Percentiles rank a stretch among this genome's conserved stretches.
These are phyloP conservation scores for Hibiscus trionum DNA, from an alignment of 345 rosid genomes.

Conservation along the genomic window DNA sequence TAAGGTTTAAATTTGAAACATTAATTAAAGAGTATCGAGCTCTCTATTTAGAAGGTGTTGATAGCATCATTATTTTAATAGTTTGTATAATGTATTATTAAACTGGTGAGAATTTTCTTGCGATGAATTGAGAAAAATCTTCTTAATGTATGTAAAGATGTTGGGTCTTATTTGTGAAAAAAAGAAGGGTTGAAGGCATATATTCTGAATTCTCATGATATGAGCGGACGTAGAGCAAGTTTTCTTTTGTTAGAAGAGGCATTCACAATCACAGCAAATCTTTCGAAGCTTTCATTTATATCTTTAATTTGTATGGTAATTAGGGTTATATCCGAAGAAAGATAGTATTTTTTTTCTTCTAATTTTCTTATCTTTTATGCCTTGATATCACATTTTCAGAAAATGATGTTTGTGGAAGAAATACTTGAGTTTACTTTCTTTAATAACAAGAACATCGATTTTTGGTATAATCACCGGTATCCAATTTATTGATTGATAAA, in stretches of 20 bases:
- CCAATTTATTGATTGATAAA: too few species aligned
- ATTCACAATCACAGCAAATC: background rate
- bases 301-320: background rate
- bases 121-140: background rate
- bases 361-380: background rate
- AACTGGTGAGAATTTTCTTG: background rate
- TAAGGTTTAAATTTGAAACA: too few species aligned
- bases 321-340: background rate
- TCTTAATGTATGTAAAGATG: background rate
- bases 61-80: too few species aligned
- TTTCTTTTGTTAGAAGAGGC: background rate
- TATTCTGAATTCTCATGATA: conserved; percentile 1
- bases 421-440: too few species aligned
- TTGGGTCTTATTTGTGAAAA: background rate
- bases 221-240: background rate
- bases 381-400: background rate
- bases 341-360: background rate
- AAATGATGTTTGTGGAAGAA: background rate
- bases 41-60: too few species aligned
- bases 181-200: background rate
- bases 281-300: background rate
- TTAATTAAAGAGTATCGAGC: too few species aligned
- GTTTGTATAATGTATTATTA: too few species aligned
- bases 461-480: too few species aligned
- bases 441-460: too few species aligned